Conservation (phyloP, 768 basidiomycete species). For the Favolaschia claudopus region DNA sequence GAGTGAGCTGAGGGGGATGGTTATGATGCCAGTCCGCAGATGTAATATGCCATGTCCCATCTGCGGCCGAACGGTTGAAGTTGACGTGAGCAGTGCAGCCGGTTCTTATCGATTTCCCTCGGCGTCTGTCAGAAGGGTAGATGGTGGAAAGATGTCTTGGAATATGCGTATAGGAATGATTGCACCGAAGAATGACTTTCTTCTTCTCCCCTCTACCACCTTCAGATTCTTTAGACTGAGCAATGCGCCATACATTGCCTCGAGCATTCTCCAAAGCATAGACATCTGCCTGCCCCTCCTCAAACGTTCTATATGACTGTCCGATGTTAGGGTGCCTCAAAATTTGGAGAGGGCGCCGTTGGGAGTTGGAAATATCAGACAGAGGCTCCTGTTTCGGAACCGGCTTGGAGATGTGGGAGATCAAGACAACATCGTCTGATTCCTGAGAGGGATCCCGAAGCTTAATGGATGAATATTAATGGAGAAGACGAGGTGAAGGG, state of each 20-base stretch:
- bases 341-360: slow-evolving; percentile 2
- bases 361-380: slow-evolving; percentile 16
- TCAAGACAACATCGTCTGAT: neutral
- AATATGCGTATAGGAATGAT: slow-evolving; percentile 9
- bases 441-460: neutral
- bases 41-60: slow-evolving; percentile 27
- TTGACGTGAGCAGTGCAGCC: slow-evolving; percentile 36
- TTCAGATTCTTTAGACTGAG: slow-evolving; percentile 18
- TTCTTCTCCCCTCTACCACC: neutral
- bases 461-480: neutral
- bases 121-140: slow-evolving; percentile 29
- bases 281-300: slow-evolving; percentile 17
- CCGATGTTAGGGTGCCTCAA: neutral
- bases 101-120: slow-evolving; percentile 23
- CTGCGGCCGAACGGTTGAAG: slow-evolving; percentile 10
- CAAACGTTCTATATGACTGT: slow-evolving; percentile 1
- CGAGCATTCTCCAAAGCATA: slow-evolving; percentile 16
- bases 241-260: slow-evolving; percentile 28
- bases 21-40: slow-evolving; percentile 32
- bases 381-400: neutral
- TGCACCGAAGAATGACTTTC: slow-evolving; percentile 30
- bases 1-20: slow-evolving; percentile 29
- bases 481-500: neutral
- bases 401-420: neutral
- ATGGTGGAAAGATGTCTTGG: slow-evolving; percentile 14